Evolutionary conservation across 2,329 filamentous ascomycete genomes (phyloP).

Genomic region (Spiromastix sp.): DNA sequence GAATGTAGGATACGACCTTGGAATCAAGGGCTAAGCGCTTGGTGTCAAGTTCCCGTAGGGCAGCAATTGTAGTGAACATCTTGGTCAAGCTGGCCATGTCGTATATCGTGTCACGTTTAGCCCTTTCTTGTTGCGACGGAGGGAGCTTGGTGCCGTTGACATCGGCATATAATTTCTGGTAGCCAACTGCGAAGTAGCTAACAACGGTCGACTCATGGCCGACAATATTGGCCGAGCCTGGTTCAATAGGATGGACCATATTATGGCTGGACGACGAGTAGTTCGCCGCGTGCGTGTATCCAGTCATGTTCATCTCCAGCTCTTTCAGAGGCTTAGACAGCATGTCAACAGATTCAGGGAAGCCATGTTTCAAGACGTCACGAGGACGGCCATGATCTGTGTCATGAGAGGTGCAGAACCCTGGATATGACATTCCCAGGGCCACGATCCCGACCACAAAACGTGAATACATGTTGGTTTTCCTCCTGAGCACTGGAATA

Average conservation of each 20-base stretch:
- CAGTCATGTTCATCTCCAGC: conserved; percentile 1
- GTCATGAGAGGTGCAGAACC: too few species aligned
- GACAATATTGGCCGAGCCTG: conserved; percentile 11
- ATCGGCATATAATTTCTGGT: conserved; percentile 16
- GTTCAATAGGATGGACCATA: conserved; percentile 13
- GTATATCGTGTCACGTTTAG: conserved; percentile 27
- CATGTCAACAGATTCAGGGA: conserved; percentile 4
- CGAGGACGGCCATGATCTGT: not conserved
- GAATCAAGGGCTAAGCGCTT: conserved; percentile 16
- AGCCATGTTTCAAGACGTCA: conserved; percentile 1
- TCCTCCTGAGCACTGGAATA: not conserved
- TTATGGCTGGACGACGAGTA: conserved; percentile 12
- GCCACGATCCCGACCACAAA: not conserved
- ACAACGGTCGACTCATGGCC: conserved; percentile 14
- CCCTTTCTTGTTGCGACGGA: conserved; percentile 15
- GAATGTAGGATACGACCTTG: conserved; percentile 23
- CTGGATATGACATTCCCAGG: not conserved
- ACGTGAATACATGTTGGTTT: not conserved
- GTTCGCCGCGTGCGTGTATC: conserved; percentile 11
- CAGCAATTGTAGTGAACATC: conserved; percentile 26
- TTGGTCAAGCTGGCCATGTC: conserved; percentile 31
- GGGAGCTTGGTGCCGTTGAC: conserved; percentile 22
- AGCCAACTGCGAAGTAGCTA: conserved; percentile 15
- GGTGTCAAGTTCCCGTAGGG: conserved; percentile 21
- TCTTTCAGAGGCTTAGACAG: conserved; percentile 1